These are phyloP conservation scores for Starmerella cellae DNA, from an alignment of 805 yeast species.

Conservation along the genomic window DNA sequence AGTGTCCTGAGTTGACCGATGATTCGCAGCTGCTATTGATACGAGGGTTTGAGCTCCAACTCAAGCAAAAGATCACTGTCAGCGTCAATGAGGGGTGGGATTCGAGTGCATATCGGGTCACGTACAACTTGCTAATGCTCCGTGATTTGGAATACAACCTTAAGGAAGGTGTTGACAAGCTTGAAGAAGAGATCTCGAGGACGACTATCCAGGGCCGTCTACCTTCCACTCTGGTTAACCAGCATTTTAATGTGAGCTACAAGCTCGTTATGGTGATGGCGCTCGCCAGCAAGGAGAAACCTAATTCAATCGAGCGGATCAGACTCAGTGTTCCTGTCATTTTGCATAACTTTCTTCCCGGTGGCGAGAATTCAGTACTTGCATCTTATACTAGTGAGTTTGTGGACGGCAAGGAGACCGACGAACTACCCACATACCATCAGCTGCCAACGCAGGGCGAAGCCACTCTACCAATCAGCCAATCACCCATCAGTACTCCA, in stretches of 20 bases:
- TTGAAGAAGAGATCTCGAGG: conserved; percentile 6
- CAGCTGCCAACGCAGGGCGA: conserved; percentile 7
- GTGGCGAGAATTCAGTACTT: background rate
- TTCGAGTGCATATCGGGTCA: conserved; percentile 6
- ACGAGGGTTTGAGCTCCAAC: conserved; percentile 1
- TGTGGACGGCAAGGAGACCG: background rate
- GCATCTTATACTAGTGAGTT: background rate
- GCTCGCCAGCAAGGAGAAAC: conserved; percentile 12
- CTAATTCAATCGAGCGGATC: conserved; percentile 3
- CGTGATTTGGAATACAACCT: conserved; percentile 1
- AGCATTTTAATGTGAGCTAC: conserved; percentile 13
- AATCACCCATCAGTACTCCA: too few relatives aligned
- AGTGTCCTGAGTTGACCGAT: background rate
- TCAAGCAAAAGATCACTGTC: conserved; percentile 15
- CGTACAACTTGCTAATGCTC: background rate
- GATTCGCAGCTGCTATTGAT: conserved; percentile 10
- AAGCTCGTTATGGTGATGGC: conserved; percentile 12
- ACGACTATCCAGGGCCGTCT: conserved; percentile 7
- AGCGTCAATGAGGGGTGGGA: conserved; percentile 15
- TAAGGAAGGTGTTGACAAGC: conserved; percentile 9
- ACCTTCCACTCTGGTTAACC: conserved; percentile 10
- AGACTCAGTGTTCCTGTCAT: conserved; percentile 8
- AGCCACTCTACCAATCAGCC: background rate
- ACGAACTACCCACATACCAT: conserved; percentile 7
- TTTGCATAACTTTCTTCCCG: conserved; percentile 5